Base-by-base conservation (phyloP, 345 rosid genomes). In the Heritiera littoralis region DNA sequence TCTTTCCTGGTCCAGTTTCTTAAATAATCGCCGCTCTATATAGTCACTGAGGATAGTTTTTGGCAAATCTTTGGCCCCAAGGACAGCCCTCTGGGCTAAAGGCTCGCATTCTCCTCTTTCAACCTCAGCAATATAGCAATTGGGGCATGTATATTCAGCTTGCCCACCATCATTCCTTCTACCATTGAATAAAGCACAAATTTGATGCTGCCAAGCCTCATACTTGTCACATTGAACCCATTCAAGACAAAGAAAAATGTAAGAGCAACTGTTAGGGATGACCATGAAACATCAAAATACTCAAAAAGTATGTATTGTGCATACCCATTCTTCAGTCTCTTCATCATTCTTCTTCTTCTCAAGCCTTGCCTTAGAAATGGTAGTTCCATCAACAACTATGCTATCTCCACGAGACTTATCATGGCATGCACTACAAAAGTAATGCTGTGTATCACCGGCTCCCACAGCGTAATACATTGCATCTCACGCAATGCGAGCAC, bases 211-310 rank as follows among this genome's bases (percentile, higher is more conserved):
- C 99, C 99, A 97, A 45, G 93, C 92, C 85, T 97, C 98, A 85
- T 98, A 97, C 81, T 97, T 97, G 90, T 97, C 99, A 88, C 99
- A 97, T 80, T 96, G 99, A 83, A 96, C 98, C 99, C 99, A 96
- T 84, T 17, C 72, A 84, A 81, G 28, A 4, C 64, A 66, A 77
- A 74, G 17, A 43, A 59, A 78, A n/a, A 38, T 73, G 28, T 78
- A 58, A 84, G 67, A 72, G 40, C 11, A 80, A 63, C 48, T 61
- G 71, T 61, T 70, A 51, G 66, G 81, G 70, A 81, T 56, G 38
- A 76, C 5, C 51, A 70, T 60, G 77, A 69, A 81, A 51, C 14
- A 81, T 66, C 17, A 74, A 59, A 52, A 51, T 17, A 56, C 20
- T 41, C 49, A 60, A 68, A 38, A 41, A 85, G 20, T 80, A 61